A percentile compares a stretch with the other conserved stretches of the same genome.
Conservation (phyloP, 805 yeast genomes). For the Yueomyces sp. region DNA sequence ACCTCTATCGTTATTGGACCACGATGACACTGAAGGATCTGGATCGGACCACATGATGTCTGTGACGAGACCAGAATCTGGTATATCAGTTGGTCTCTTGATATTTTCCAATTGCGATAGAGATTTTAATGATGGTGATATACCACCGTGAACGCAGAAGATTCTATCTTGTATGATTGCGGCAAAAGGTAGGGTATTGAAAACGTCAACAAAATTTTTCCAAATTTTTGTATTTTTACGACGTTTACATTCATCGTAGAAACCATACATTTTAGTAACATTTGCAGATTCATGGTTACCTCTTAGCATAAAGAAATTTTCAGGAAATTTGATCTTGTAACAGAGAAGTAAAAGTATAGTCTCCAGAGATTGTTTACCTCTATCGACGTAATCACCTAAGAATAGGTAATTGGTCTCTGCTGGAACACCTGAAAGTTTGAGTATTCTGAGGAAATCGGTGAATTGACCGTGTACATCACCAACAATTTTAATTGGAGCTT, state of each 20-base stretch:
- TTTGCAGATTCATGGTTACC: constrained; percentile 98
- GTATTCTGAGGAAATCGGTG: constrained; percentile 76
- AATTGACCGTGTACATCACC: constrained; percentile 97
- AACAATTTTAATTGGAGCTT: constrained; percentile 72
- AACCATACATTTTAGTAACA: constrained; percentile 92
- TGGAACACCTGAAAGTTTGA: constrained; percentile 93
- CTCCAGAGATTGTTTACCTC: constrained; percentile 93
- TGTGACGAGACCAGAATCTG: constrained; percentile 63
- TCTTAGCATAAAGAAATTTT: constrained; percentile 81
- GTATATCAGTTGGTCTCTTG: constrained; percentile 71
- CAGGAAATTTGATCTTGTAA: constrained; percentile 91
- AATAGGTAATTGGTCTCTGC: constrained; percentile 86
- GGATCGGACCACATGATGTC: constrained; percentile 82
- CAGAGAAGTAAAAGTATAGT: constrained; percentile 79
- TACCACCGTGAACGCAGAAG: constrained; percentile 79
- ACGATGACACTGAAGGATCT: constrained; percentile 36
- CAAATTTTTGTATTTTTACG: constrained; percentile 82
- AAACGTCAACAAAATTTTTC: constrained; percentile 88
- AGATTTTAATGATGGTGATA: constrained; percentile 54
- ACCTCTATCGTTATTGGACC: constrained; percentile 76
- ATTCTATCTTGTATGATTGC: constrained; percentile 91
- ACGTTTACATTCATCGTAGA: constrained; percentile 95
- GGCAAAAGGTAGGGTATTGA: constrained; percentile 89
- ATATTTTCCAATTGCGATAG: constrained; percentile 54
- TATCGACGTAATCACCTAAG: constrained; percentile 92